Evolutionary conservation across 1,284 basidiomycete genomes (phyloP).

Genomic region (Sanghuangporus weigelae): DNA sequence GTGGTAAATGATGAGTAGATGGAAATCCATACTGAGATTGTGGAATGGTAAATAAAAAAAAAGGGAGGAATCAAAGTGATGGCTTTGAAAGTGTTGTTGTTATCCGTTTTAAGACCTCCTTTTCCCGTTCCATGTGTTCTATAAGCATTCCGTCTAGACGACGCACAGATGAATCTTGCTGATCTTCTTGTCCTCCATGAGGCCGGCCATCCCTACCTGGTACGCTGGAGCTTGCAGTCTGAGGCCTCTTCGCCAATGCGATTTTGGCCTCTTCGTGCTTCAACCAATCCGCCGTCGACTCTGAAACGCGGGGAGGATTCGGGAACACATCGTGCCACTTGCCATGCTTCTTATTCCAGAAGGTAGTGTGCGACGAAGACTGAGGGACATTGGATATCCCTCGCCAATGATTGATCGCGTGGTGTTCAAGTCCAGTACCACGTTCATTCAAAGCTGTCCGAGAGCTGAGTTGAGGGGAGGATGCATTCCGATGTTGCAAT

Average conservation of each 20-base stretch:
- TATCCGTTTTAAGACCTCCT: conserved; percentile 67
- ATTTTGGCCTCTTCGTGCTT: conserved; percentile 2
- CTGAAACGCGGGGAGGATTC: conserved; percentile 9
- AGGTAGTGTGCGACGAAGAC: not conserved
- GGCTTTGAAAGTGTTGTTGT: conserved; percentile 37
- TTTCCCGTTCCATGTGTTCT: conserved; percentile 66
- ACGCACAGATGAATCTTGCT: conserved; percentile 48
- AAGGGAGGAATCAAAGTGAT: conserved; percentile 17
- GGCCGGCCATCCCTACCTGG: not conserved
- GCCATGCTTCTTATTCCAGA: conserved; percentile 8
- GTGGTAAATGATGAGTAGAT: not conserved
- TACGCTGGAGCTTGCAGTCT: conserved; percentile 5
- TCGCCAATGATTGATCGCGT: not conserved
- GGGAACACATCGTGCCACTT: conserved; percentile 1
- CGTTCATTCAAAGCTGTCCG: not conserved
- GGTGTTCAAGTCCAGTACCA: not conserved
- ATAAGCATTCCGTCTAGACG: conserved; percentile 68
- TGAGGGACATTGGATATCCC: not conserved
- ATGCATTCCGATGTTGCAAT: conserved; percentile 8
- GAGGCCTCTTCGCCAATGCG: not conserved
- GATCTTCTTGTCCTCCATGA: conserved; percentile 27
- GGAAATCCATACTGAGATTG: conserved; percentile 1
- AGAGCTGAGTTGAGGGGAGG: conserved; percentile 9
- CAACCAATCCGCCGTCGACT: conserved; percentile 12
- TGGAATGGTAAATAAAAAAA: not conserved